Conservation (phyloP, 305 asterid species). For the Fraxinus sp. region DNA sequence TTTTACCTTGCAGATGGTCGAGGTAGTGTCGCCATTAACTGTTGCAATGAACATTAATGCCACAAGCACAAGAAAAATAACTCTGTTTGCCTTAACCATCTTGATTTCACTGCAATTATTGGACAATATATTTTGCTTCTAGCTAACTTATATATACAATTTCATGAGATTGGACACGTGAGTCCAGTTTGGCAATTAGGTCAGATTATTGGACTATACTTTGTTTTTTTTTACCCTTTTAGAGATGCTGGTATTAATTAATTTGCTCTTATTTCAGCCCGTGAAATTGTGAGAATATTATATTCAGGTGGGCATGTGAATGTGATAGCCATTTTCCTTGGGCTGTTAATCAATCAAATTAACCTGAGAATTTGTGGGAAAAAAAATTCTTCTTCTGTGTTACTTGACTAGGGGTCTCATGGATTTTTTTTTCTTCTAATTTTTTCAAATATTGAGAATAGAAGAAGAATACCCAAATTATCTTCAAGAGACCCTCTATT, state of each 20-base stretch:
- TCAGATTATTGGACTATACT: slow-evolving; percentile 11
- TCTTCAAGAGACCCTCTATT: too few species aligned
- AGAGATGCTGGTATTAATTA: not conserved
- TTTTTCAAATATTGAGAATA: too few species aligned
- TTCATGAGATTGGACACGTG: slow-evolving; percentile 21
- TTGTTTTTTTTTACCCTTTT: not conserved
- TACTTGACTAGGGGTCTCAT: too few species aligned
- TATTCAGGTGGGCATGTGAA: slow-evolving; percentile 31
- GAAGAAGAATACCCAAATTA: too few species aligned
- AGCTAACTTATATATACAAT: not conserved
- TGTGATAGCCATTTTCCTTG: not conserved
- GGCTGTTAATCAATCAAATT: not conserved
- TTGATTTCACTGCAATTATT: not conserved
- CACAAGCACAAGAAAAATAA: slow-evolving; percentile 16
- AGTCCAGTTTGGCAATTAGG: slow-evolving; percentile 16
- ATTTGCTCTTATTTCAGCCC: slow-evolving; percentile 13
- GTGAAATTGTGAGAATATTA: slow-evolving; percentile 32
- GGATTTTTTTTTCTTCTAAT: too few species aligned
- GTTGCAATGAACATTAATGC: not conserved
- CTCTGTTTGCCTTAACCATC: slow-evolving; percentile 20
- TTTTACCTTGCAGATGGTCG: slow-evolving; percentile 40
- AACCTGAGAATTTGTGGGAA: too few species aligned
- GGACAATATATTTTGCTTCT: not conserved
- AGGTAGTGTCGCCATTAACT: slow-evolving; percentile 11
- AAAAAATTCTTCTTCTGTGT: too few species aligned